Evolutionary conservation across 2,329 filamentous ascomycete genomes (phyloP), one percentile per base, ranked within the genome.

Genomic region (Penicillium polonicum): DNA sequence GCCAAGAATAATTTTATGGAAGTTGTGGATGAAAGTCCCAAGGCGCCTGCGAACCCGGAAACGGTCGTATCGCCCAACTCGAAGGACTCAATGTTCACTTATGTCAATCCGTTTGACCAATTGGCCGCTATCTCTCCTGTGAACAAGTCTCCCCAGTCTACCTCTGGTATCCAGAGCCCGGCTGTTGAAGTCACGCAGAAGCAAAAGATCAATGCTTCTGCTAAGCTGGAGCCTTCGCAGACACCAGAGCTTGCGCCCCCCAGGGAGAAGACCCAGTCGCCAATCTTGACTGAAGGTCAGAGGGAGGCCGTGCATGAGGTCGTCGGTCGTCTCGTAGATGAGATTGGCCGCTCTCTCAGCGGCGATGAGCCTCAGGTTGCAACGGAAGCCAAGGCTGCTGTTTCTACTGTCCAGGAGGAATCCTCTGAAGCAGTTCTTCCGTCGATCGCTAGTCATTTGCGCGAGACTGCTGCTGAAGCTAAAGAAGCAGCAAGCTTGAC

Each of bases 271-370:
- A 55, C 57, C 51, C 50, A 63, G 52, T 67, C 70, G 1, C 71
- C 71, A 12, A 49, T 61, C 35, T 46, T 73, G 53, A 69, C 71
- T 17, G 54, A 69, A 12, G 66, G 74, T 45, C 72, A 76, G 52
- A 85, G 80, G 63, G 88, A 91, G 73, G 88, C 87, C 49, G 88
- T 94, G 31, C 81, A 88, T 21, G 85, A 90, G 55, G 87, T 88
- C 27, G 80, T 92, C 41, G 83, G 80, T 63, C 86, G 86, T 42
- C 79, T 92, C 62, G 88, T 87, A 43, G 78, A 80, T 60, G 76
- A 83, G 64, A 80, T 85, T 44, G 80, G 83, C 52, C 81, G 83
- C 62, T 78, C 86, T 67, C 86, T 88, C 3, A 62, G 57, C 39
- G 55, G 44, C 5, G 48, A 53, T 43, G 55, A 59, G 43, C 15